These are phyloP conservation scores for Graphium sp. DNA, from an alignment of 2,329 filamentous ascomycete species.

Conservation along the genomic window DNA sequence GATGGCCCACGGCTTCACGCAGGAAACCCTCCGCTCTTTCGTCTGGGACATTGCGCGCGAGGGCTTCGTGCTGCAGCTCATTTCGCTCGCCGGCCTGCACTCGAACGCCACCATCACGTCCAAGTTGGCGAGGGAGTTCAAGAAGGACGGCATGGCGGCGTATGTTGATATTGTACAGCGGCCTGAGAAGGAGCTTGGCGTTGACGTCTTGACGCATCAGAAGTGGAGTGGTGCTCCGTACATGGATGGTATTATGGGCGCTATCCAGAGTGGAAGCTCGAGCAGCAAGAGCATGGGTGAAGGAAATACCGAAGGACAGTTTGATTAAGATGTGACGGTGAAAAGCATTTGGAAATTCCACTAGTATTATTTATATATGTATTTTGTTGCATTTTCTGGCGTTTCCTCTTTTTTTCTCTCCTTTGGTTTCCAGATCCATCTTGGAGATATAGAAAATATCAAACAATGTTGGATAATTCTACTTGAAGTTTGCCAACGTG, in stretches of 20 bases:
- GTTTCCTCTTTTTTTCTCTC: constrained; percentile 1
- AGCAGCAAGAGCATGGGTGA: constrained; percentile 88
- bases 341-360: too few relatives aligned
- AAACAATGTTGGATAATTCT: too few relatives aligned
- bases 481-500: too few relatives aligned
- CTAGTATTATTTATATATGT: constrained; percentile 1
- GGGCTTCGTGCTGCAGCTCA: constrained; percentile 56
- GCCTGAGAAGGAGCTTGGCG: constrained; percentile 76
- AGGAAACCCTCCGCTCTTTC: constrained; percentile 71
- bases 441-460: too few relatives aligned
- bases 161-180: constrained; percentile 91
- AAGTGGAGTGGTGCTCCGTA: constrained; percentile 59
- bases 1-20: constrained; percentile 86
- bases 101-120: constrained; percentile 47
- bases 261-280: constrained; percentile 81
- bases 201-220: constrained; percentile 89
- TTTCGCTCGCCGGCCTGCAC: constrained; percentile 50
- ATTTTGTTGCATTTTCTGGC: too few relatives aligned
- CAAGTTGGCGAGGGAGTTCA: constrained; percentile 70
- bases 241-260: constrained; percentile 77
- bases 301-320: constrained; percentile 73
- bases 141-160: constrained; percentile 84
- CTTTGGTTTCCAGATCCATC: too few relatives aligned
- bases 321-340: too few relatives aligned
- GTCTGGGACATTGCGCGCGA: constrained; percentile 92